Evolutionary conservation across 768 basidiomycete species (phyloP), one percentile per base, ranked within the genome.

Genomic region (Postia placenta): DNA sequence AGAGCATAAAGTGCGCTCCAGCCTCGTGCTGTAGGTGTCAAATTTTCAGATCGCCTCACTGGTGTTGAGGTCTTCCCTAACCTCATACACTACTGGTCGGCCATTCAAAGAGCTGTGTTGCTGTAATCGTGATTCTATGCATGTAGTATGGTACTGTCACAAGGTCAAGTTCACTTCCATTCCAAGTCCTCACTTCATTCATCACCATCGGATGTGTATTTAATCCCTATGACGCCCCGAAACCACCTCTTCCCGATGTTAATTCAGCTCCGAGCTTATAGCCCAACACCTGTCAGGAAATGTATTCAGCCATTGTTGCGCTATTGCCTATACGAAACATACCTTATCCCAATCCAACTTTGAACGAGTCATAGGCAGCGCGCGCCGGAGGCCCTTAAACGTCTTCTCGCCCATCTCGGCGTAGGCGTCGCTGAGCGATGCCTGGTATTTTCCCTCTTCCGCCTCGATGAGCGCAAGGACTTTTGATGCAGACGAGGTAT

Each of bases 261-360:
- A 89, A 67, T 65, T 89, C 87, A 14, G 85, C 84, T 6, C 87
- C 87, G 41, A 90, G 70, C 64, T 85, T 89, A 65, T 89, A 79
- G 30, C 78, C 78, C 47, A 71, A 64, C 15, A 79, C 76, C 76
- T 78, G 48, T 35, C n/a, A n/a, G n/a, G n/a, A n/a, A n/a, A n/a
- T n/a, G n/a, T n/a, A n/a, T n/a, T n/a, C n/a, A n/a, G n/a, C n/a
- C n/a, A n/a, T n/a, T n/a, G n/a, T 20, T 9, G 11, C 19, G 9
- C 39, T 9, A 12, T 20, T 20, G 9, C 7, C 42, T 27, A 40
- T 15, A 11, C 17, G 5, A 17, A 11, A 53, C 24, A 19, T 24
- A 88, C 91, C 75, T 85, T 91, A 54, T 95, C 92, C 95, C 96
- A 99, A 51, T 98, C 93, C 30, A 98, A 66, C 67, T 97, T 97